Percentiles rank a stretch among this genome's conserved stretches.
Evolutionary conservation across 1,284 basidiomycete genomes (phyloP).

Genomic region (Pseudomicrostroma phylloplanum): DNA sequence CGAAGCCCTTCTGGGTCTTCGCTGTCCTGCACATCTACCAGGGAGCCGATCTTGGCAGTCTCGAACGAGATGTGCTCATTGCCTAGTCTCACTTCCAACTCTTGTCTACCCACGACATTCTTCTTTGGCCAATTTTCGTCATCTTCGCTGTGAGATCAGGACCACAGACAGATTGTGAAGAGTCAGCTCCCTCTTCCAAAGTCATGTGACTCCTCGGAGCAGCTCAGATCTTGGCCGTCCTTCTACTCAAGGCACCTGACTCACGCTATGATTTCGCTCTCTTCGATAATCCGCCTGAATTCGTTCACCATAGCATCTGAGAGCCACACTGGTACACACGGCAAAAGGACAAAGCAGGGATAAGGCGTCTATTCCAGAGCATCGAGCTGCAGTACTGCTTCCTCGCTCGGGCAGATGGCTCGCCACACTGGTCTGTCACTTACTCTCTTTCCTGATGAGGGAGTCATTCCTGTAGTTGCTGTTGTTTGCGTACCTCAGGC

Average conservation of each 20-base stretch:
- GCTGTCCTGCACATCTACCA: conserved; percentile 93
- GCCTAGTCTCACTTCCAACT: conserved; percentile 87
- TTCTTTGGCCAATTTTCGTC: conserved; percentile 97
- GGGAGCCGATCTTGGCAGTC: conserved; percentile 95
- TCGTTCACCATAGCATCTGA: conserved; percentile 85
- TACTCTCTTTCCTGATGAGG: conserved; percentile 95
- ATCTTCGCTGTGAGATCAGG: conserved; percentile 68
- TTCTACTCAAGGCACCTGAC: background rate
- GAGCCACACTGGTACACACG: conserved; percentile 70
- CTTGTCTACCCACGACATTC: conserved; percentile 95
- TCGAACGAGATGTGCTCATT: conserved; percentile 97
- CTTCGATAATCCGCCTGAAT: conserved; percentile 85
- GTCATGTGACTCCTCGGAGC: background rate
- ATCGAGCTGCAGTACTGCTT: background rate
- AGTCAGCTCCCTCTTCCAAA: background rate
- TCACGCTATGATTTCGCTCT: conserved; percentile 93
- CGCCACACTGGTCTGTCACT: conserved; percentile 42
- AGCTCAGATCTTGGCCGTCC: no score
- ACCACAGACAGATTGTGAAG: background rate
- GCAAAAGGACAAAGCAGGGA: background rate
- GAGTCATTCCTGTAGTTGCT: conserved; percentile 97
- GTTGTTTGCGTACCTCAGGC: conserved; percentile 96
- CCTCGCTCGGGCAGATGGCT: no score
- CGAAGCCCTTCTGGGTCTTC: conserved; percentile 94
- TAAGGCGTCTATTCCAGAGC: background rate